Evolutionary conservation across 2,329 filamentous ascomycete genomes (phyloP), one percentile per base, ranked within the genome.

Genomic region (Akanthomyces muscarius): DNA sequence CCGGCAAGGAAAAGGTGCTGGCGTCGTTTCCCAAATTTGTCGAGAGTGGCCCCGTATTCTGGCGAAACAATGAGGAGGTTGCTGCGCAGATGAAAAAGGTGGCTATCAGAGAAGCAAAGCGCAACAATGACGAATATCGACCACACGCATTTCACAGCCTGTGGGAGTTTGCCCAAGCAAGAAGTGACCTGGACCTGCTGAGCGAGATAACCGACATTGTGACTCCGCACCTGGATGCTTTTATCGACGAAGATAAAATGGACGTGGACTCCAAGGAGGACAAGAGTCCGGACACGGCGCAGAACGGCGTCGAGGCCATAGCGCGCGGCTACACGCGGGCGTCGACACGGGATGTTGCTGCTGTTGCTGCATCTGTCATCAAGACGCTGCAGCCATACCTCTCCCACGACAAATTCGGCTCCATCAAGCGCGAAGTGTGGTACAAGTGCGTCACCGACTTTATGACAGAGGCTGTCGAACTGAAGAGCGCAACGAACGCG

Each of bases 1-100:
- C 89, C 0, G 92, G 92, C 25, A 99, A 99, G 73, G 92, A 97
- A 75, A 87, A 86, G 68, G 85, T 99, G 38, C 80, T 98, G 3
- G 83, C 87, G 50, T 88, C 90, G 6, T 92, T 95, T 73, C 89
- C 92, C 4, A 84, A 86, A 63, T 95, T 98, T 69, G 86, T 90
- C 0, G 82, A 86, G 69, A 86, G 87, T 66, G 85, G 84, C 0
- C 83, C 82, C 66, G 74, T 74, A 8, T 78, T 91, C 36, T 87
- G 86, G 80, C 76, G 79, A 53, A 73, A 74, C 6, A 83, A 89
- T 66, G 65, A 72, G 0, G 71, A 72, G 11, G 75, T 90, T 28
- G 83, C 83, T 13, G 81, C 84, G 10, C 82, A 88, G 68, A 87
- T 93, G 78, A 90, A 89, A 78, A 93, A 93, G 82, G 89, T 97